Evolutionary conservation across 306 rosid species (phyloP).

Genomic region (Acacia confusa): DNA sequence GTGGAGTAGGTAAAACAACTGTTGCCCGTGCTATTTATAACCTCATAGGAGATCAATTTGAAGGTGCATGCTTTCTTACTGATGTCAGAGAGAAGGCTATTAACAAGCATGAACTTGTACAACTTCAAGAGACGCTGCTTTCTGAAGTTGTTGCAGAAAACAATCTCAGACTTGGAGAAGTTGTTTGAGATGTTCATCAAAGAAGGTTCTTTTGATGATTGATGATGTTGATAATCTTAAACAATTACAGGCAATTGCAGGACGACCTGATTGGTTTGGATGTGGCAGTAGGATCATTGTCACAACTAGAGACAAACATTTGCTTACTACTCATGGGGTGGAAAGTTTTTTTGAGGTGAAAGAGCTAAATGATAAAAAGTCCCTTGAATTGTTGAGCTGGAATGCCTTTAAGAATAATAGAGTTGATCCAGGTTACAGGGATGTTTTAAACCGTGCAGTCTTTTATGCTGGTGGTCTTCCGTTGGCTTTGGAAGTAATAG

Average conservation of each 20-base stretch:
- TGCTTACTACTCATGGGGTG: slow-evolving; percentile 6
- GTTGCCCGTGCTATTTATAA: slow-evolving; percentile 29
- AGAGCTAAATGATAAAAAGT: background rate
- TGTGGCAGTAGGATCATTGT: slow-evolving; percentile 32
- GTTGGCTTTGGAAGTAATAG: slow-evolving; percentile 30
- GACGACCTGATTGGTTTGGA: slow-evolving; percentile 26
- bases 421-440: background rate
- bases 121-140: slow-evolving; percentile 31
- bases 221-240: slow-evolving; percentile 22
- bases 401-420: slow-evolving; percentile 7
- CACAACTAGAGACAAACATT: slow-evolving; percentile 28
- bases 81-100: slow-evolving; percentile 13
- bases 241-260: slow-evolving; percentile 14
- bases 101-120: background rate
- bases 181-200: background rate
- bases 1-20: slow-evolving; percentile 33
- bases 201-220: slow-evolving; percentile 31
- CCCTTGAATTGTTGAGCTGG: slow-evolving; percentile 30
- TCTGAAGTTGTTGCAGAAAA: background rate
- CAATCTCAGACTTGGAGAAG: slow-evolving; percentile 7
- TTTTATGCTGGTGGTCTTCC: slow-evolving; percentile 23
- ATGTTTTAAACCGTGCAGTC: background rate
- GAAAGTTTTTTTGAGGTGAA: background rate
- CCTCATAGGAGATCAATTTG: slow-evolving; percentile 18
- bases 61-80: slow-evolving; percentile 24